These are phyloP conservation scores for Peniophora sp. DNA, from an alignment of 1,284 basidiomycete genomes.

Conservation along the genomic window DNA sequence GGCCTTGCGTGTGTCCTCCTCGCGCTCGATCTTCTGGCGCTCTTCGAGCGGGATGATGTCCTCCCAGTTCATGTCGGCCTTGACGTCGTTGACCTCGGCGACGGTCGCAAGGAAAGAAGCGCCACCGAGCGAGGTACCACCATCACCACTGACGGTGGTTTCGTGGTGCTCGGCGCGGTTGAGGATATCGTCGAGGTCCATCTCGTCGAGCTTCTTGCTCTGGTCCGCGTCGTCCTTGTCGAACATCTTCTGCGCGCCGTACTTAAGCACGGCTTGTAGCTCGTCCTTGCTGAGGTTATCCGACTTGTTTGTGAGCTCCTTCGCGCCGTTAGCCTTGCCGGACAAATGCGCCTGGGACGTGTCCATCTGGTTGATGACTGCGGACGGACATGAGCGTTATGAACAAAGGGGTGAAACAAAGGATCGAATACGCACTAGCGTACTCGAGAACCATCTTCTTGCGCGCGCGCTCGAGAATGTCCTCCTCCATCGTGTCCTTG, in stretches of 20 bases:
- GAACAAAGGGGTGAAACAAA: background rate
- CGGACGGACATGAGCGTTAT: background rate
- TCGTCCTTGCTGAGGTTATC: conserved; percentile 97
- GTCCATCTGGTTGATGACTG: conserved; percentile 99
- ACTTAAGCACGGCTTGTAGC: conserved; percentile 96
- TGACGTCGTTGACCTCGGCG: conserved; percentile 94
- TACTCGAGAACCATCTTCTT: conserved; percentile 99
- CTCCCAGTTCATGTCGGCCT: conserved; percentile 98
- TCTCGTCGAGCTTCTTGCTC: conserved; percentile 95
- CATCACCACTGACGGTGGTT: conserved; percentile 75
- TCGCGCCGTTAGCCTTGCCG: conserved; percentile 56
- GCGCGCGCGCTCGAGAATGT: conserved; percentile 95
- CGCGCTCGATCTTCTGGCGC: conserved; percentile 78
- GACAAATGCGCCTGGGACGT: conserved; percentile 96
- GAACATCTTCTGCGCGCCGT: conserved; percentile 99
- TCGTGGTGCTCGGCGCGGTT: conserved; percentile 97
- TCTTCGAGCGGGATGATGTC: conserved; percentile 97
- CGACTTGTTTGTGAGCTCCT: conserved; percentile 68
- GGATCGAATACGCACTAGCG: conserved; percentile 55
- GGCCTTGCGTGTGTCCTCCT: conserved; percentile 68
- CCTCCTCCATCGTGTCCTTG: conserved; percentile 99
- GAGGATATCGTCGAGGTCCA: conserved; percentile 98
- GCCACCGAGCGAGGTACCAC: conserved; percentile 85
- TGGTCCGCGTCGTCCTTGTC: conserved; percentile 93
- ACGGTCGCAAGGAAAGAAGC: conserved; percentile 95